Evolutionary conservation across 805 yeast species (phyloP).

Genomic region (Lachancea kluyveri): DNA sequence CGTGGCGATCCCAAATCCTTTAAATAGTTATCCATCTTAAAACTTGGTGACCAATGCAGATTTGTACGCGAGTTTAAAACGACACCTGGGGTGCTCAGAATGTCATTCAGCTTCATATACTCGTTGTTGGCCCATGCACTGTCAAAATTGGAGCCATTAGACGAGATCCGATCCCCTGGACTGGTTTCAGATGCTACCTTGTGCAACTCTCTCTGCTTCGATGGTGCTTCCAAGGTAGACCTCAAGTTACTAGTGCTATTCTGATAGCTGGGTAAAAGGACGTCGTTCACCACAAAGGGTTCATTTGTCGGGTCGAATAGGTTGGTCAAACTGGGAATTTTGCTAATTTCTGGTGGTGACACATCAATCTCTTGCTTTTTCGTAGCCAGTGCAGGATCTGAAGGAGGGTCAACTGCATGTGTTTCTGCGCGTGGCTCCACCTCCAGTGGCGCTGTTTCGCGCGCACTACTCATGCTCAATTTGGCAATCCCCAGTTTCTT

Average conservation of each 20-base stretch:
- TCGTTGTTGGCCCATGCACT: slow-evolving; percentile 46
- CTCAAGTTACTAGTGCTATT: slow-evolving; percentile 2
- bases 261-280: slow-evolving; percentile 1
- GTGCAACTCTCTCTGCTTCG: too few species aligned
- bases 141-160: slow-evolving; percentile 32
- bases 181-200: not conserved
- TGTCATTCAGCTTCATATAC: slow-evolving; percentile 20
- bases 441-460: too few species aligned
- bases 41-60: not conserved
- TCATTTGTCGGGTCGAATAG: slow-evolving; percentile 4
- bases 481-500: not conserved
- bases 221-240: too few species aligned
- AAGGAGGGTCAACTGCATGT: too few species aligned
- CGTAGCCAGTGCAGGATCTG: too few species aligned
- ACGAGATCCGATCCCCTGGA: not conserved
- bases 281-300: not conserved
- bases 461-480: not conserved
- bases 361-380: too few species aligned
- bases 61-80: not conserved
- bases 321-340: slow-evolving; percentile 6
- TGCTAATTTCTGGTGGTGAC: too few species aligned
- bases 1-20: not conserved
- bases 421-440: too few species aligned
- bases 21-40: not conserved
- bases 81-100: slow-evolving; percentile 7